These are phyloP conservation scores for Dryas octopetala DNA, from an alignment of 306 rosid species.

Conservation along the genomic window DNA sequence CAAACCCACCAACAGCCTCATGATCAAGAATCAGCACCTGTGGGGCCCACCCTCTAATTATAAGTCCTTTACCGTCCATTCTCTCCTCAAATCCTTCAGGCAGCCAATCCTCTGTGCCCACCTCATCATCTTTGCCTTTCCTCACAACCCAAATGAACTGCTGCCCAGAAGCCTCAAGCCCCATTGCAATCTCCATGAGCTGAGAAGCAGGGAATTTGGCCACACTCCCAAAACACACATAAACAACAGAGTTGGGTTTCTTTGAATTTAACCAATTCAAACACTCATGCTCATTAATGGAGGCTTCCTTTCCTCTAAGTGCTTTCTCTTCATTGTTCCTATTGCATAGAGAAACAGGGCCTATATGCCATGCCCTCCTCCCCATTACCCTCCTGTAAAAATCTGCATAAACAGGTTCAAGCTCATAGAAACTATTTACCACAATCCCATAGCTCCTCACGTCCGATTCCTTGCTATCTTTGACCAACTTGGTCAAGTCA, in stretches of 20 bases:
- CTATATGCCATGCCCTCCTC: slow-evolving; percentile 35
- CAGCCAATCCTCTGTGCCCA: slow-evolving; percentile 16
- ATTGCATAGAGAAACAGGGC: slow-evolving; percentile 35
- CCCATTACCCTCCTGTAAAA: slow-evolving; percentile 28
- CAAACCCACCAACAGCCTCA: slow-evolving; percentile 36
- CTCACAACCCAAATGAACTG: slow-evolving; percentile 49
- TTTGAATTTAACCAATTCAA: slow-evolving; percentile 36
- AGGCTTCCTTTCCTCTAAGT: slow-evolving; percentile 21
- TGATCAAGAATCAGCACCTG: slow-evolving; percentile 45
- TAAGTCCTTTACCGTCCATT: slow-evolving; percentile 32
- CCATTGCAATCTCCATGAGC: slow-evolving; percentile 35
- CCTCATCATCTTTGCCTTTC: background rate
- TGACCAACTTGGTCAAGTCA: background rate
- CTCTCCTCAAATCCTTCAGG: slow-evolving; percentile 44
- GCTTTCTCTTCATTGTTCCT: slow-evolving; percentile 13
- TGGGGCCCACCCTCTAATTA: slow-evolving; percentile 47
- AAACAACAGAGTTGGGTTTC: slow-evolving; percentile 35
- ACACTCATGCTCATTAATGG: slow-evolving; percentile 29
- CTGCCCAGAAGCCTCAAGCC: slow-evolving; percentile 32
- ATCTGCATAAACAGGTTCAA: slow-evolving; percentile 35
- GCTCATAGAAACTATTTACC: slow-evolving; percentile 40
- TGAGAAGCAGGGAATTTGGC: slow-evolving; percentile 27
- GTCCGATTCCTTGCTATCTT: background rate
- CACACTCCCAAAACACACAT: slow-evolving; percentile 36
- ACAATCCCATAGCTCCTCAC: slow-evolving; percentile 23